Percentiles rank a stretch among this genome's conserved stretches.
These are phyloP conservation scores for Gomphus bonarii DNA, from an alignment of 1,284 basidiomycete species.

Conservation along the genomic window DNA sequence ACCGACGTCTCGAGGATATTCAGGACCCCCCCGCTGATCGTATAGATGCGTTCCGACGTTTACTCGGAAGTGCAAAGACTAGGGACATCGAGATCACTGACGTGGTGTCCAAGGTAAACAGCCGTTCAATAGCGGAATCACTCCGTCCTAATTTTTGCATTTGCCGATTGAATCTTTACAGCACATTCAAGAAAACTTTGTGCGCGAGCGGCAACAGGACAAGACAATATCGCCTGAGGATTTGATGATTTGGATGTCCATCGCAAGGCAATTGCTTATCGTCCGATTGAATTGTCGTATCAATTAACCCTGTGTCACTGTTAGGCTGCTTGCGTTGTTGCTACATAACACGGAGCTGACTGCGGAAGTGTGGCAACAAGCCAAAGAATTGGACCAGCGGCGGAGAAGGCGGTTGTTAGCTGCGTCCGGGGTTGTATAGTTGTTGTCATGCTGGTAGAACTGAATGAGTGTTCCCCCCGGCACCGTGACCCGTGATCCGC, in stretches of 20 bases:
- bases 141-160: too few species aligned
- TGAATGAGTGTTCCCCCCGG: too few species aligned
- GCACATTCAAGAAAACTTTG: constrained; percentile 70
- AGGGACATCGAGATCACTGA: constrained; percentile 43
- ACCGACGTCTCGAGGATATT: constrained; percentile 20
- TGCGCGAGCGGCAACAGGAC: constrained; percentile 42
- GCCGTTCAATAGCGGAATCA: too few species aligned
- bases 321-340: constrained; percentile 29
- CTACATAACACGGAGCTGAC: constrained; percentile 26
- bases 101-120: constrained; percentile 41
- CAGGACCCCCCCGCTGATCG: constrained; percentile 31
- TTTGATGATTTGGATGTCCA: constrained; percentile 50
- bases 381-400: constrained; percentile 27
- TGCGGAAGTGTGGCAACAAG: constrained; percentile 29
- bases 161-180: too few species aligned
- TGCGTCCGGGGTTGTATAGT: background rate
- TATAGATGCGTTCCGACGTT: constrained; percentile 41
- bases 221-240: constrained; percentile 42
- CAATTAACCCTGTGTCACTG: too few species aligned
- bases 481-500: too few species aligned
- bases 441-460: background rate
- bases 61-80: constrained; percentile 42
- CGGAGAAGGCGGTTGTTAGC: constrained; percentile 18
- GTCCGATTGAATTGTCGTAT: background rate
- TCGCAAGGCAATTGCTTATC: constrained; percentile 42